phyloP scores from a whole-genome alignment of 352 stramenopile genomes.

The Pythium sp. region DNA sequence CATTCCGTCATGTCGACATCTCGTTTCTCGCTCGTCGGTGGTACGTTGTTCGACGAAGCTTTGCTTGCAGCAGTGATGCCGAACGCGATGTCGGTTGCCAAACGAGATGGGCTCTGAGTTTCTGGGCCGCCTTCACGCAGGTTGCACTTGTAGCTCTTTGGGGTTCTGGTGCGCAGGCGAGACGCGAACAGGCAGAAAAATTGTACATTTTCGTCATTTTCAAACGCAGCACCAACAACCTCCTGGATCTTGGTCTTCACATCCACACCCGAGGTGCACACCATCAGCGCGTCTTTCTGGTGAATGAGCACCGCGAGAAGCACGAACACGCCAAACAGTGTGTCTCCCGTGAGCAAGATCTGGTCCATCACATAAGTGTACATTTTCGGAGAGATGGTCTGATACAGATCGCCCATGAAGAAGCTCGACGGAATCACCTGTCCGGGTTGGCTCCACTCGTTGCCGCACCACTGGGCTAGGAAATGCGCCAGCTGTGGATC shows the following conservation, averaged over 20 bases:
- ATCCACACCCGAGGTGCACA: slow-evolving; percentile 29
- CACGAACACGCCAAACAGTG: slow-evolving; percentile 69
- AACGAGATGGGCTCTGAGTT: slow-evolving; percentile 45
- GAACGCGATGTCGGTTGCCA: slow-evolving; percentile 61
- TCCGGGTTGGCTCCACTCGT: slow-evolving; percentile 61
- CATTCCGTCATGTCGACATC: slow-evolving; percentile 79
- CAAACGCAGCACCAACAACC: slow-evolving; percentile 34
- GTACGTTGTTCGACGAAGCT: slow-evolving; percentile 21
- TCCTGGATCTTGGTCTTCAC: slow-evolving; percentile 41
- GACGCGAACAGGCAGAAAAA: slow-evolving; percentile 63
- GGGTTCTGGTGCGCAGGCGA: slow-evolving; percentile 55
- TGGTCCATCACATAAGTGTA: slow-evolving; percentile 82
- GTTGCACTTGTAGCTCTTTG: slow-evolving; percentile 61
- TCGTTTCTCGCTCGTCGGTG: slow-evolving; percentile 14
- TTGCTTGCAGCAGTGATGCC: slow-evolving; percentile 22
- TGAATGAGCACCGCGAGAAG: slow-evolving; percentile 58
- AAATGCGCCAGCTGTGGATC: slow-evolving; percentile 62
- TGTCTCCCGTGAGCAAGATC: slow-evolving; percentile 69
- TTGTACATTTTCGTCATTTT: slow-evolving; percentile 40
- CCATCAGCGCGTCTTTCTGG: slow-evolving; percentile 34
- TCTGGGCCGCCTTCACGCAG: slow-evolving; percentile 35
- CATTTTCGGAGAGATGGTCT: slow-evolving; percentile 46
- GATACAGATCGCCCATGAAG: slow-evolving; percentile 67
- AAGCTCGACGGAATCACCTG: slow-evolving; percentile 52
- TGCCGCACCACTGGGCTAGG: slow-evolving; percentile 70